These are phyloP conservation scores for Arachis monticola DNA, from an alignment of 331 rosid genomes.

Conservation along the genomic window DNA sequence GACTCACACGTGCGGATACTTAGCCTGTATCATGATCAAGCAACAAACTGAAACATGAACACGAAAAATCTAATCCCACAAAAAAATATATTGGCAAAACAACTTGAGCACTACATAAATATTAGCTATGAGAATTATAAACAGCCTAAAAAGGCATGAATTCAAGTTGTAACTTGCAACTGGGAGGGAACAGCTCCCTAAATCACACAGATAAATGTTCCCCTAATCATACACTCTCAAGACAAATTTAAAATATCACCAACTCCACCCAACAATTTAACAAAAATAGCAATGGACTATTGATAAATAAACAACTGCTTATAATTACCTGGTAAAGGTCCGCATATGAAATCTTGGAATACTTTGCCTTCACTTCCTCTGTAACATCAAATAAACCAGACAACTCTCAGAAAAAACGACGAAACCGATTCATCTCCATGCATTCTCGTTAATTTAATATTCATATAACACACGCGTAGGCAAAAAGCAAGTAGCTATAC, in stretches of 20 bases:
- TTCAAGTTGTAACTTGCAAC: slow-evolving; percentile 1
- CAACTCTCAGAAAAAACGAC: slow-evolving; percentile 21
- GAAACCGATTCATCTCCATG: background rate
- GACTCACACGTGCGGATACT: slow-evolving; percentile 6
- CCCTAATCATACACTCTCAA: slow-evolving; percentile 27
- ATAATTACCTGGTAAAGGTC: slow-evolving; percentile 83
- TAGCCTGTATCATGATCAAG: slow-evolving; percentile 27
- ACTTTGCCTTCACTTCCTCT: slow-evolving; percentile 88
- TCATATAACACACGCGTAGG: background rate
- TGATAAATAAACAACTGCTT: background rate
- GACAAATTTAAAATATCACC: slow-evolving; percentile 18
- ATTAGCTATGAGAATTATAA: slow-evolving; percentile 10
- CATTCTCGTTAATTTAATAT: background rate
- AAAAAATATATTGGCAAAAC: slow-evolving; percentile 14
- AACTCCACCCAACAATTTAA: slow-evolving; percentile 20
- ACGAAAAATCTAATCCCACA: slow-evolving; percentile 24
- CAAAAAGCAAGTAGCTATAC: background rate
- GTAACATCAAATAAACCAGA: slow-evolving; percentile 46
- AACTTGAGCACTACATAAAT: slow-evolving; percentile 19
- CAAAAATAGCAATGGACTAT: slow-evolving; percentile 3
- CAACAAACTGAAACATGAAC: slow-evolving; percentile 22
- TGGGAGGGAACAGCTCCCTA: slow-evolving; percentile 8
- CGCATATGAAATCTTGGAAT: slow-evolving; percentile 76
- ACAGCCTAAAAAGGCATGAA: background rate
- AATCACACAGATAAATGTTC: slow-evolving; percentile 9